A percentile compares a stretch with the other conserved stretches of the same genome.
These are phyloP conservation scores for Schizothecium vesticola DNA, from an alignment of 495 filamentous ascomycete genomes.

Conservation along the genomic window DNA sequence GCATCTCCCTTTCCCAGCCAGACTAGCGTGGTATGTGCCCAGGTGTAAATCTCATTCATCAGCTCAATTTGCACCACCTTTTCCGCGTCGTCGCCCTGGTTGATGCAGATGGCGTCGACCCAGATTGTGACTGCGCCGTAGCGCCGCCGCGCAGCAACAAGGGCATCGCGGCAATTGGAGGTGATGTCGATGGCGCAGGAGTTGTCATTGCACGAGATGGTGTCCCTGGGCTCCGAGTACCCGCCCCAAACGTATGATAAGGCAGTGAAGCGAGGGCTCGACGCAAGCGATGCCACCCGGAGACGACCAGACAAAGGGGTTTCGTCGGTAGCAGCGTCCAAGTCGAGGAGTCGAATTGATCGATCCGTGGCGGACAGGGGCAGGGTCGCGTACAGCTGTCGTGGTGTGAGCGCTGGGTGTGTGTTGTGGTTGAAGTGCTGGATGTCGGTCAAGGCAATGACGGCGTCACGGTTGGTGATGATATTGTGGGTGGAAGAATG, in stretches of 20 bases:
- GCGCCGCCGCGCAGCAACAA: neutral
- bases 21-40: conserved; percentile 22
- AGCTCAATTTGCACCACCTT: conserved; percentile 28
- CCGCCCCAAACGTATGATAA: neutral
- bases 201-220: neutral
- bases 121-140: conserved; percentile 16
- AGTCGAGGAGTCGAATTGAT: neutral
- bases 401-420: neutral
- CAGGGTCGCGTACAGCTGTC: neutral
- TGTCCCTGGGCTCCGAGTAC: neutral
- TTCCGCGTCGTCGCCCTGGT: conserved; percentile 29
- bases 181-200: conserved; percentile 1
- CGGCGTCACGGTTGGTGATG: neutral
- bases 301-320: neutral
- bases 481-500: neutral
- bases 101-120: conserved; percentile 37
- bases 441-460: neutral
- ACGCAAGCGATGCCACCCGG: too few relatives aligned
- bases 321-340: neutral
- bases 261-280: neutral
- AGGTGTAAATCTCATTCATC: conserved; percentile 32
- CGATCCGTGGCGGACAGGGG: neutral
- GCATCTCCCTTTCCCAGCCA: conserved; percentile 27
- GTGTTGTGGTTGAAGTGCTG: neutral
- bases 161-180: conserved; percentile 8